phyloP scores from a whole-genome alignment of 2,329 filamentous ascomycete species.

The Biscogniauxia sp. region DNA sequence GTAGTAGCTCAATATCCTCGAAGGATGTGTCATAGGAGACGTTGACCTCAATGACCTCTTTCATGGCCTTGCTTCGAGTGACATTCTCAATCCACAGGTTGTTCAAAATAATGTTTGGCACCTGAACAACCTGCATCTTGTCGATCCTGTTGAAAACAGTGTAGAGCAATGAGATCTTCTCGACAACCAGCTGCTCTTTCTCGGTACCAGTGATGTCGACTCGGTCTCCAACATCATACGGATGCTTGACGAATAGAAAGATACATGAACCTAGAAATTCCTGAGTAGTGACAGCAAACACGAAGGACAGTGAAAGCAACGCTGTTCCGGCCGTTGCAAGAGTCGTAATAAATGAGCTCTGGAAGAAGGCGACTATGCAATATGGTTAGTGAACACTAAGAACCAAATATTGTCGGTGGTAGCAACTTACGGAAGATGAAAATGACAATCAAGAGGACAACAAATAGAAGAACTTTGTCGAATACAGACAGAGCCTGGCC shows the following conservation, averaged over 20 bases:
- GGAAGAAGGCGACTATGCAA: conserved; percentile 73
- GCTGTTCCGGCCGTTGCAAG: conserved; percentile 88
- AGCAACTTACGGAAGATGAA: conserved; percentile 71
- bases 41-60: conserved; percentile 75
- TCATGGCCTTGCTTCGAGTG: conserved; percentile 87
- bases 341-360: conserved; percentile 79
- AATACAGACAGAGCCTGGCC: conserved; percentile 90
- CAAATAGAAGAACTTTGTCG: conserved; percentile 77
- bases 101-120: conserved; percentile 91
- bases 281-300: conserved; percentile 87
- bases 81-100: conserved; percentile 94
- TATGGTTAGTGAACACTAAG: not conserved
- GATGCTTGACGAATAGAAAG: conserved; percentile 98
- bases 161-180: conserved; percentile 91
- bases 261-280: conserved; percentile 98
- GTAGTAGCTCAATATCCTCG: conserved; percentile 83
- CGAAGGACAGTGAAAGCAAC: conserved; percentile 91
- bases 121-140: conserved; percentile 75
- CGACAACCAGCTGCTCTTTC: conserved; percentile 71
- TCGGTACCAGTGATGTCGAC: conserved; percentile 69
- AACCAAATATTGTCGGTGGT: no score
- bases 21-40: conserved; percentile 85
- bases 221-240: conserved; percentile 92
- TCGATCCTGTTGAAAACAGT: conserved; percentile 85
- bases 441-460: conserved; percentile 77